Percentiles rank a stretch among this genome's conserved stretches.
Conservation (phyloP, 495 filamentous ascomycete species). For the Annulohypoxylon moriforme region DNA sequence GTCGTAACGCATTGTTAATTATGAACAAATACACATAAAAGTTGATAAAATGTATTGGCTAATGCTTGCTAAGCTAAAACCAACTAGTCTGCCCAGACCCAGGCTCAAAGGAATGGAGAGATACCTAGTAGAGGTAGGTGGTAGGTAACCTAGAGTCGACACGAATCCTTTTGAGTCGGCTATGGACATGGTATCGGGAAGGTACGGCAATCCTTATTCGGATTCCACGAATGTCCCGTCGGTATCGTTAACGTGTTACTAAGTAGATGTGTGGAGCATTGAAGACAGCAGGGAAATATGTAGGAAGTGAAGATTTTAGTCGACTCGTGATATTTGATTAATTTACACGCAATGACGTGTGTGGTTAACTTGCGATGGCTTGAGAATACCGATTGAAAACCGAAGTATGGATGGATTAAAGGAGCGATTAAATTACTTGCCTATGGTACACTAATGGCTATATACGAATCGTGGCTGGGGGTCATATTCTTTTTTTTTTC, state of each 20-base stretch:
- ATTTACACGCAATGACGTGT: background rate
- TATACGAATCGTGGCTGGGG: conserved; percentile 22
- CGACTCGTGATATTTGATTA: background rate
- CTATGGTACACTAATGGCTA: background rate
- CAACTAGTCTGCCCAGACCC: background rate
- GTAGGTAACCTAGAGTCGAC: background rate
- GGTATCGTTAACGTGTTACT: background rate
- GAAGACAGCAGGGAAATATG: background rate
- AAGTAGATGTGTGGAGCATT: background rate
- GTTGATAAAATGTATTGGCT: background rate
- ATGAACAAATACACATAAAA: background rate
- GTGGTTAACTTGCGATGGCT: background rate
- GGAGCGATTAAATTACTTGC: background rate
- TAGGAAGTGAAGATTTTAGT: background rate
- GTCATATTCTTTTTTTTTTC: background rate
- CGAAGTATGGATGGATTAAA: background rate
- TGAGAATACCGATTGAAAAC: background rate
- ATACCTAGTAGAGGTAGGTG: background rate
- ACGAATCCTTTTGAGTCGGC: conserved; percentile 16
- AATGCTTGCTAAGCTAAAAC: conserved; percentile 14
- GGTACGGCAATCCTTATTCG: background rate
- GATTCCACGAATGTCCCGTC: background rate
- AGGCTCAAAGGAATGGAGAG: background rate
- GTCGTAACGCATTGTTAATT: conserved; percentile 4
- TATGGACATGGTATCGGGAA: conserved; percentile 17